Evolutionary conservation across 2,329 filamentous ascomycete species (phyloP).

Genomic region (Aciculosporium take): DNA sequence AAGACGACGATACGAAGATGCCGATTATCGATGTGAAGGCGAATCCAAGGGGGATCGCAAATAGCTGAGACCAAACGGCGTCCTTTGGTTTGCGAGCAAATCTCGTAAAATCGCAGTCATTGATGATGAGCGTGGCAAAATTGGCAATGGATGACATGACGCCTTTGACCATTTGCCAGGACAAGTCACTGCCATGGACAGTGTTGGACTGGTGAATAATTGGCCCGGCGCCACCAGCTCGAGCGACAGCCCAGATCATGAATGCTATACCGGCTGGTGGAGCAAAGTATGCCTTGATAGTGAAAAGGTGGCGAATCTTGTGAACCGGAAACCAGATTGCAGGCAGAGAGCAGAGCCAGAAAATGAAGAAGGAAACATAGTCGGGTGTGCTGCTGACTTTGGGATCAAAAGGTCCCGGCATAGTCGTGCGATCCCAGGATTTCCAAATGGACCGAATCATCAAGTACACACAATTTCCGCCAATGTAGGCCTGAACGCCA

Average conservation of each 20-base stretch:
- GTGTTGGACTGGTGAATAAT: constrained; percentile 57
- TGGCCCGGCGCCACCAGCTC: constrained; percentile 70
- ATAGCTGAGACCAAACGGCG: constrained; percentile 66
- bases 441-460: constrained; percentile 83
- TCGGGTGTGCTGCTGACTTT: constrained; percentile 57
- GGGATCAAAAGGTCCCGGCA: constrained; percentile 52
- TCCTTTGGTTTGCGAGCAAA: constrained; percentile 66
- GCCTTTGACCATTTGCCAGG: constrained; percentile 70
- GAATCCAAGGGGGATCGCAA: constrained; percentile 59
- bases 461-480: constrained; percentile 69
- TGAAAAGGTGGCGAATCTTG: constrained; percentile 79
- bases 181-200: constrained; percentile 52
- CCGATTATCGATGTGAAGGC: constrained; percentile 74
- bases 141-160: constrained; percentile 86
- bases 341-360: constrained; percentile 68
- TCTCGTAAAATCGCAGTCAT: constrained; percentile 73
- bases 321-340: constrained; percentile 85
- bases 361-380: constrained; percentile 74
- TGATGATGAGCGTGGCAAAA: constrained; percentile 74
- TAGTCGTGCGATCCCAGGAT: constrained; percentile 41
- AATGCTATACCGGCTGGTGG: constrained; percentile 73
- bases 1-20: constrained; percentile 63
- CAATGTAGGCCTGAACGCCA: constrained; percentile 74
- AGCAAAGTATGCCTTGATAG: constrained; percentile 74
- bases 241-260: constrained; percentile 73